Conservation (phyloP, 192 early-diverging fungal genomes). For the Coemansia sp. region DNA sequence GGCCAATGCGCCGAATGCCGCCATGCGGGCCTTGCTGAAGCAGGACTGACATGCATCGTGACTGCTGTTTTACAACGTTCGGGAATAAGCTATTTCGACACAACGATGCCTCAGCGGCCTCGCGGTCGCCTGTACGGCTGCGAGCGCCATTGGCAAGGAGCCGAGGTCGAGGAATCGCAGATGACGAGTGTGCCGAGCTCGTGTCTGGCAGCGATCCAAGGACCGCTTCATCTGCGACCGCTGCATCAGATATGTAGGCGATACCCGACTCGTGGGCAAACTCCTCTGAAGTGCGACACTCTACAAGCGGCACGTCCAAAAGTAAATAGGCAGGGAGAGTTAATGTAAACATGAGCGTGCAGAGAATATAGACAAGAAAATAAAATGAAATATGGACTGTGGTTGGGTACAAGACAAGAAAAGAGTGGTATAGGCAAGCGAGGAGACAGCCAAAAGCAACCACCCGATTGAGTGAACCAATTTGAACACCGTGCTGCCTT, state of each 20-base stretch:
- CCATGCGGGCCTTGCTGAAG: slow-evolving; percentile 57
- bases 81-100: slow-evolving; percentile 55
- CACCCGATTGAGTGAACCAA: background rate
- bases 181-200: background rate
- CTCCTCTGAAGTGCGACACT: slow-evolving; percentile 48
- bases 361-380: background rate
- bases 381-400: background rate
- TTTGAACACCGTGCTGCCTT: background rate
- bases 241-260: slow-evolving; percentile 20
- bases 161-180: background rate
- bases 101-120: slow-evolving; percentile 20
- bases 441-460: background rate
- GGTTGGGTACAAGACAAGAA: background rate
- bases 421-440: slow-evolving; percentile 10
- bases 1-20: slow-evolving; percentile 50
- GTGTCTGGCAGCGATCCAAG: background rate
- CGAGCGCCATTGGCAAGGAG: slow-evolving; percentile 7
- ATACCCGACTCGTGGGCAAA: slow-evolving; percentile 36
- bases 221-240: background rate
- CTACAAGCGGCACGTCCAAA: slow-evolving; percentile 38
- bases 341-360: slow-evolving; percentile 25
- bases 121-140: slow-evolving; percentile 9
- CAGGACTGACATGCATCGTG: slow-evolving; percentile 52
- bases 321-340: slow-evolving; percentile 7
- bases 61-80: slow-evolving; percentile 53